phyloP scores from a whole-genome alignment of 2,329 filamentous ascomycete genomes.

The Ceratocystis colombiana region DNA sequence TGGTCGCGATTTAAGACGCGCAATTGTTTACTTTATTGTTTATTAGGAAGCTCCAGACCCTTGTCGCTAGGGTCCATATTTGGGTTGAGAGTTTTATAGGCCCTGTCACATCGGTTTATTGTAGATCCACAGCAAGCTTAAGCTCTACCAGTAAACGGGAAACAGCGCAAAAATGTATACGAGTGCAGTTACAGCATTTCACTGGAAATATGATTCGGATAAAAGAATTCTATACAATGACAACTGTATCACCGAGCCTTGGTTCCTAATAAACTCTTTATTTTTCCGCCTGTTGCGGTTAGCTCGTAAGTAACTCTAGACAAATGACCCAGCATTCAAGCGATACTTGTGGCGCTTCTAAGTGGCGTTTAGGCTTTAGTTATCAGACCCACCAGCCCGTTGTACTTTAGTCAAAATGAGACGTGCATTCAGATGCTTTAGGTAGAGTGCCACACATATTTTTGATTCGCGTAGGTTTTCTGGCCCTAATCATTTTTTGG shows the following conservation, averaged over 20 bases:
- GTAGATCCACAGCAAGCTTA: neutral
- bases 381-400: neutral
- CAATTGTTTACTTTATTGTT: slow-evolving; percentile 24
- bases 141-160: no score
- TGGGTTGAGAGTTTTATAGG: neutral
- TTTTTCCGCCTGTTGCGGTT: no score
- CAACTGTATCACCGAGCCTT: no score
- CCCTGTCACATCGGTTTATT: no score
- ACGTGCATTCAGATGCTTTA: neutral
- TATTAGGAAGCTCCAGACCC: slow-evolving; percentile 8
- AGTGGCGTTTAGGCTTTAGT: neutral
- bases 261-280: no score
- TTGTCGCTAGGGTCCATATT: neutral
- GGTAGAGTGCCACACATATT: slow-evolving; percentile 23
- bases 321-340: neutral
- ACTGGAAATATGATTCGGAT: no score
- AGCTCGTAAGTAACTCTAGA: no score
- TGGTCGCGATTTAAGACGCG: slow-evolving; percentile 21
- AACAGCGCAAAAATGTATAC: no score
- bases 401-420: neutral
- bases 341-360: neutral
- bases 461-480: slow-evolving; percentile 20
- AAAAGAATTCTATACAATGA: no score
- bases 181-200: no score
- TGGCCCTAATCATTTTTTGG: slow-evolving; percentile 26